Base-by-base conservation (phyloP, 441 rosid species). In the Erodium moschatum region DNA sequence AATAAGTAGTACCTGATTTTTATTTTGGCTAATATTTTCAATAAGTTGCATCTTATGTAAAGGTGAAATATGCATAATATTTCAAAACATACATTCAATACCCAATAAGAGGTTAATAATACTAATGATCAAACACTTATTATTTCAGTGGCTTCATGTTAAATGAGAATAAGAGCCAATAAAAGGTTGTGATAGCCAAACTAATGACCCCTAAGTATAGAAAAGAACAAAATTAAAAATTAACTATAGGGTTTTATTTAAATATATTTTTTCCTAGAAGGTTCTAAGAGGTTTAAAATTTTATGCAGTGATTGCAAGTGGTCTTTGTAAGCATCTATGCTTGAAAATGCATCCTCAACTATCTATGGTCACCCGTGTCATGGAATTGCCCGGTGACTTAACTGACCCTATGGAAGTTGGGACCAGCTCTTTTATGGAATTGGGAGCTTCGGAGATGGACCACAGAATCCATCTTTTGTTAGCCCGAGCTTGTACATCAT, bases 261-360 rank as follows among this genome's bases (percentile, higher is more conserved):
- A 52, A 50, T 50, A 13, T 50, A 6, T 52, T 6, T 63, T 21
- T 21, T 5, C 9, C 20, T 61, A 54, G 54, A 33, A 46, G 21
- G 6, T 52, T n/a, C 40, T 40, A 38, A 13, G 21, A 9, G 56
- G 18, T 69, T 75, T 66, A 42, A 38, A 40, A 54, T 66, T 70
- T 66, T 75, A 72, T 87, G 75, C 92, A 90, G 98, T 87, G 83
- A 76, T 89, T 69, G 76, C 63, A 38, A 74, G 77, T 73, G 82
- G 88, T 67, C 87, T 91, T 60, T 80, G 77, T 66, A 89, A 85
- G 90, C 79, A 71, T 71, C 80, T 87, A 15, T 94, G 99, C 78
- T 68, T 84, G 80, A 83, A 70, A 81, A 77, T 83, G 87, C 91
- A 89, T 72, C 87, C 89, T 61, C 82, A 81, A 65, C 66, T 91